phyloP scores from a whole-genome alignment of 2,329 filamentous ascomycete species.

The Setomelanomma holmii region DNA sequence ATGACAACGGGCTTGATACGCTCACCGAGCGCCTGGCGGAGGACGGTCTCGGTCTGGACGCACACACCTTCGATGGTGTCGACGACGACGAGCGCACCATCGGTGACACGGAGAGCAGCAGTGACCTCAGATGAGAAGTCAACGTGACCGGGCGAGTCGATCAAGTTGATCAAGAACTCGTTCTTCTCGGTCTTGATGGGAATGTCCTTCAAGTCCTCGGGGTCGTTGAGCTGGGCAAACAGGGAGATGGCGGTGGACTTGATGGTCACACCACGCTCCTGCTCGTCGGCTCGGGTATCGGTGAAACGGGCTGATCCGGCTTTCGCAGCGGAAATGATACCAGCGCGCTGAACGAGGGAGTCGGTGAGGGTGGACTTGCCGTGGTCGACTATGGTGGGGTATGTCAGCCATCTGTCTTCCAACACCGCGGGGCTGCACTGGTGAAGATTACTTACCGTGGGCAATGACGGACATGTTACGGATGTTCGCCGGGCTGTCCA shows the following conservation, averaged over 20 bases:
- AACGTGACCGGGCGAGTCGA: conserved; percentile 99
- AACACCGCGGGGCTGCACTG: conserved; percentile 18
- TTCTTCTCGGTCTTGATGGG: conserved; percentile 86
- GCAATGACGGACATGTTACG: conserved; percentile 99
- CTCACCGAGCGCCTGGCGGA: conserved; percentile 98
- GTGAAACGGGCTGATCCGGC: conserved; percentile 95
- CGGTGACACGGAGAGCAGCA: conserved; percentile 98
- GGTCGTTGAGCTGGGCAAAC: conserved; percentile 81
- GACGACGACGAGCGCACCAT: conserved; percentile 99
- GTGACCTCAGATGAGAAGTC: conserved; percentile 99
- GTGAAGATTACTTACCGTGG: conserved; percentile 72
- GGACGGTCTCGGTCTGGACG: conserved; percentile 99
- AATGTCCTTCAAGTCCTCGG: conserved; percentile 94
- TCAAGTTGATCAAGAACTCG: conserved; percentile 99
- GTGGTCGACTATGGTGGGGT: conserved; percentile 77
- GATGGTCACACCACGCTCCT: conserved; percentile 99
- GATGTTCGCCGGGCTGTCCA: conserved; percentile 80
- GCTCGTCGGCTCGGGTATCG: conserved; percentile 96
- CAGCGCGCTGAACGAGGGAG: conserved; percentile 97
- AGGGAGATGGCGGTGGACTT: conserved; percentile 99
- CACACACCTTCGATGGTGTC: conserved; percentile 99
- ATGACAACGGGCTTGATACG: conserved; percentile 99
- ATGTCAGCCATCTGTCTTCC: conserved; percentile 30
- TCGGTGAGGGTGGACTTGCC: conserved; percentile 99
- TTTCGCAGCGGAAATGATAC: conserved; percentile 99